A percentile compares a stretch with the other conserved stretches of the same genome.
phyloP scores from a whole-genome alignment of 805 yeast species.

The Schwanniomyces vanrijiae region DNA sequence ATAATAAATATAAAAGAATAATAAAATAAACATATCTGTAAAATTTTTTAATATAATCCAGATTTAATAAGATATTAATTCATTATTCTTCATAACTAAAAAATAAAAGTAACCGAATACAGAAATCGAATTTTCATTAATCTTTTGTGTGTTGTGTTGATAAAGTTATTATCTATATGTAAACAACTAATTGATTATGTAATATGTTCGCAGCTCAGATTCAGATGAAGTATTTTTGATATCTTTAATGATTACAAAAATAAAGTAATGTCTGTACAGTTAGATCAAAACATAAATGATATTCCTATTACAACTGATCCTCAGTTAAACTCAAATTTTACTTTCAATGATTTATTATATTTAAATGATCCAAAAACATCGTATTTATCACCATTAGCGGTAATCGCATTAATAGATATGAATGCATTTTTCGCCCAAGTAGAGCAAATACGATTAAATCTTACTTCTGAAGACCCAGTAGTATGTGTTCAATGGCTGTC shows the following conservation, averaged over 20 bases:
- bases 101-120: no score
- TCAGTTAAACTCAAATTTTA: slow-evolving; percentile 38
- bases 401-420: slow-evolving; percentile 82
- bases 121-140: no score
- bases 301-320: neutral
- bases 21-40: no score
- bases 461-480: slow-evolving; percentile 71
- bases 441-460: slow-evolving; percentile 73
- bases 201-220: neutral
- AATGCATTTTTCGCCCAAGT: slow-evolving; percentile 97
- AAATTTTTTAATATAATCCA: no score
- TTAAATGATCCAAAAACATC: slow-evolving; percentile 49
- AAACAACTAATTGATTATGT: no score
- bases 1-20: no score
- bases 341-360: slow-evolving; percentile 48
- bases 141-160: no score
- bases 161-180: no score
- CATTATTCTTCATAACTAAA: no score
- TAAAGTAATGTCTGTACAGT: slow-evolving; percentile 2
- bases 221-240: no score
- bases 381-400: slow-evolving; percentile 67
- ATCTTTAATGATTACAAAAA: no score
- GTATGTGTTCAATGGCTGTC: slow-evolving; percentile 94
- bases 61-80: no score
- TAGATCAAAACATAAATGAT: neutral